Percentiles rank a stretch among this genome's conserved stretches.
Evolutionary conservation across 2,329 filamentous ascomycete species (phyloP).

Genomic region (Malbranchea cinnamomea): DNA sequence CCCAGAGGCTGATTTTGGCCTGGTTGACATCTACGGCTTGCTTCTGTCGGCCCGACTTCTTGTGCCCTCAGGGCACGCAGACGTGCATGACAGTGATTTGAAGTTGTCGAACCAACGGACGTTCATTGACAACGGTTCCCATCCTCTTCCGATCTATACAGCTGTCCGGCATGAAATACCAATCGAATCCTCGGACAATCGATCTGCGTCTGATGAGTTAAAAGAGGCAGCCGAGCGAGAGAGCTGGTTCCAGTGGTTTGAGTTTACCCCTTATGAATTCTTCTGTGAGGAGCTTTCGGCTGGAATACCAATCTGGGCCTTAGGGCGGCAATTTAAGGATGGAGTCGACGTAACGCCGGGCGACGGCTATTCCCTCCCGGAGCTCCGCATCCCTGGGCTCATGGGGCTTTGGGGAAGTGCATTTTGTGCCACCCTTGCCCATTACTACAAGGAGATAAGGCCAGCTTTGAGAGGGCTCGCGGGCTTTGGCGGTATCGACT

Average conservation of each 20-base stretch:
- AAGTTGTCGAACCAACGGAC: conserved; percentile 79
- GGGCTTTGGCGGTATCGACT: conserved; percentile 64
- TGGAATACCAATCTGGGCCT: conserved; percentile 87
- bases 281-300: conserved; percentile 86
- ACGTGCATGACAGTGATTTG: conserved; percentile 61
- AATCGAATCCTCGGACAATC: conserved; percentile 24
- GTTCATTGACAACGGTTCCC: conserved; percentile 60
- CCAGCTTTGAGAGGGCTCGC: conserved; percentile 61
- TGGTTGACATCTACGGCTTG: conserved; percentile 87
- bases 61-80: conserved; percentile 71
- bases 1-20: conserved; percentile 62
- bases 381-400: conserved; percentile 67
- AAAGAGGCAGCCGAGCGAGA: conserved; percentile 42
- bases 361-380: conserved; percentile 58
- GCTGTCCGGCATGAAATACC: conserved; percentile 94
- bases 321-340: conserved; percentile 66
- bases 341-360: conserved; percentile 54
- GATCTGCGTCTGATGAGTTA: conserved; percentile 27
- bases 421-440: conserved; percentile 87
- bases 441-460: conserved; percentile 91
- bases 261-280: conserved; percentile 86
- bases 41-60: conserved; percentile 71
- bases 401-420: conserved; percentile 95
- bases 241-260: conserved; percentile 96
- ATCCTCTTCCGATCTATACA: conserved; percentile 89